Percentiles rank a stretch among this genome's conserved stretches.
These are phyloP conservation scores for Rhodotorula mucilaginosa DNA, from an alignment of 1,284 basidiomycete genomes.

Conservation along the genomic window DNA sequence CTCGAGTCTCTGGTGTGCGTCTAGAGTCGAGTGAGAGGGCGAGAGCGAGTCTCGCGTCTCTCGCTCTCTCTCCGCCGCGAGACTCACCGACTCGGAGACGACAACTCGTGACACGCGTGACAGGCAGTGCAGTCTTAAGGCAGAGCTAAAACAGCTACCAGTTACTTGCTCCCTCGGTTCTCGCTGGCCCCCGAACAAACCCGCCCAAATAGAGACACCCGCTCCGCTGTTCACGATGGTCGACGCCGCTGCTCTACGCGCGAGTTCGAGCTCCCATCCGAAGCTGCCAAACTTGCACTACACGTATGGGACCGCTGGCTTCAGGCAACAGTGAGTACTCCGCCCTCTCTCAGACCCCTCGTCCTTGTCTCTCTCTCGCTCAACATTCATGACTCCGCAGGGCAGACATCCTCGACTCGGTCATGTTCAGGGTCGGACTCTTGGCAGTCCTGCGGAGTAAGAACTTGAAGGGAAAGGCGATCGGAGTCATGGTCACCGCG, in stretches of 20 bases:
- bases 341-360: not conserved
- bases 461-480: constrained; percentile 79
- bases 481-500: constrained; percentile 98
- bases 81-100: too few relatives aligned
- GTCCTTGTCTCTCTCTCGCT: not conserved
- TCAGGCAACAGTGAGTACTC: constrained; percentile 43
- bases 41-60: not conserved
- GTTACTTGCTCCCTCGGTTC: not conserved
- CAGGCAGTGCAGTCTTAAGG: too few relatives aligned
- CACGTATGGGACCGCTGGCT: constrained; percentile 46
- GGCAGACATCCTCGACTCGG: constrained; percentile 78
- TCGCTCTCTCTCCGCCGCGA: too few relatives aligned
- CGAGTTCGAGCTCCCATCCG: constrained; percentile 7
- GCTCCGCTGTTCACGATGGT: not conserved
- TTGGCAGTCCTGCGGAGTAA: constrained; percentile 88
- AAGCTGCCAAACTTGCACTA: constrained; percentile 35
- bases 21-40: not conserved
- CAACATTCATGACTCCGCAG: constrained; percentile 52
- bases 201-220: too few relatives aligned
- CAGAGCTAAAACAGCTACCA: too few relatives aligned
- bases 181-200: too few relatives aligned
- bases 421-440: constrained; percentile 88
- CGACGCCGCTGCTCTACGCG: constrained; percentile 12
- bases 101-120: too few relatives aligned
- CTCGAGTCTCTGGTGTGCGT: not conserved